Percentiles rank a stretch among this genome's conserved stretches.
phyloP scores from a whole-genome alignment of 257 asterid species.

The Ehretia macrophylla region DNA sequence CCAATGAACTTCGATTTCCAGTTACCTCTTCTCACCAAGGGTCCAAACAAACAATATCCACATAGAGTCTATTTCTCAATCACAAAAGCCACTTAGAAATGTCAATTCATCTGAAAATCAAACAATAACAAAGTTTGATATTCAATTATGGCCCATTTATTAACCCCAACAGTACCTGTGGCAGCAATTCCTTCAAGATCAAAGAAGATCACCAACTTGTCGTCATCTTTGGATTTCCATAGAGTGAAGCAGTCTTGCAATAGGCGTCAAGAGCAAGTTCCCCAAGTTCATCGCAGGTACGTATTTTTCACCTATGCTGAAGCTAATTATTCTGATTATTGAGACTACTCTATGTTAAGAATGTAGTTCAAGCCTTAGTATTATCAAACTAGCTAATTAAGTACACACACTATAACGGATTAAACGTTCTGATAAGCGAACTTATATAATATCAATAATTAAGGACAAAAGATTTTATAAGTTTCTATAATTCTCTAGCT shows the following conservation, averaged over 20 bases:
- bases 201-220: conserved; percentile 22
- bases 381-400: no score
- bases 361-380: no score
- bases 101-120: conserved; percentile 28
- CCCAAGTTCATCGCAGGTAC: conserved; percentile 48
- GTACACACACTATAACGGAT: no score
- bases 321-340: no score
- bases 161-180: conserved; percentile 33
- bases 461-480: no score
- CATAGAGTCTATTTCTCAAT: not conserved
- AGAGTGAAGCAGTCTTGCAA: conserved; percentile 24
- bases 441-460: no score
- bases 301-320: no score
- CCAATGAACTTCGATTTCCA: conserved; percentile 45
- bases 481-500: no score
- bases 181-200: conserved; percentile 30
- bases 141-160: conserved; percentile 40
- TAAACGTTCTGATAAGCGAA: no score
- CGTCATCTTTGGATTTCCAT: conserved; percentile 12
- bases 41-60: conserved; percentile 26
- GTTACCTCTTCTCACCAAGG: conserved; percentile 5
- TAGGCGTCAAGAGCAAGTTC: conserved; percentile 10
- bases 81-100: conserved; percentile 21
- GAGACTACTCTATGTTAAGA: no score
- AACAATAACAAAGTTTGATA: not conserved